phyloP scores from a whole-genome alignment of 1,139 yeast genomes.

The Kazachstania sp. region DNA sequence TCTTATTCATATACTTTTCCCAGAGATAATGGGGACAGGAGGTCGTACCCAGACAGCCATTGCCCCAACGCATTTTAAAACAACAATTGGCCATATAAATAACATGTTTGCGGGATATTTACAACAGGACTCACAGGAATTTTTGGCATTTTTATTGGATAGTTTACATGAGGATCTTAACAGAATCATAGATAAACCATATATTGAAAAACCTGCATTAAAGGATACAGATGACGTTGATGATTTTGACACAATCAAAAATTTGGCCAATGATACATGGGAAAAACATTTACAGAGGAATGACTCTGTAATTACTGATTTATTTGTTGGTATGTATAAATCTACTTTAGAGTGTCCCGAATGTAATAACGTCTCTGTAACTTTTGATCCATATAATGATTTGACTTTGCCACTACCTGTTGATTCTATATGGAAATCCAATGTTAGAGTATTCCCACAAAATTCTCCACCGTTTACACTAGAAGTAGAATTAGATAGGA shows the following conservation, averaged over 20 bases:
- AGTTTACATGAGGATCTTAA: conserved; percentile 92
- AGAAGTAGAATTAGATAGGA: conserved; percentile 65
- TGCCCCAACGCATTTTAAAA: conserved; percentile 71
- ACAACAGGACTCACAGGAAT: conserved; percentile 96
- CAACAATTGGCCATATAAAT: conserved; percentile 69
- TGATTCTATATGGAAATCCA: conserved; percentile 63
- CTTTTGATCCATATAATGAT: conserved; percentile 93
- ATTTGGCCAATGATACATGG: conserved; percentile 75
- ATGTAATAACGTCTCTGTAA: conserved; percentile 71
- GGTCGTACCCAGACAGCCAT: conserved; percentile 9
- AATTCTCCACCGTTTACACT: conserved; percentile 42
- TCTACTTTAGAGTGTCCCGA: conserved; percentile 84
- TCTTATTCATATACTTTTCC: conserved; percentile 52
- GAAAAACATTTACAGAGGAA: conserved; percentile 68
- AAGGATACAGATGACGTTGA: conserved; percentile 45
- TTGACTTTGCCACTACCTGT: conserved; percentile 84
- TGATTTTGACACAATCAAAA: conserved; percentile 46
- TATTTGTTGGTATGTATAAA: conserved; percentile 85
- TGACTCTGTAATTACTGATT: conserved; percentile 75
- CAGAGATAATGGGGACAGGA: conserved; percentile 14
- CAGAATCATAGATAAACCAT: conserved; percentile 72
- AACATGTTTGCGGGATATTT: conserved; percentile 78
- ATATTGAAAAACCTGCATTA: conserved; percentile 80
- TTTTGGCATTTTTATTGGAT: conserved; percentile 80
- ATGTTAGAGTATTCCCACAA: conserved; percentile 54